Evolutionary conservation across 2,329 filamentous ascomycete species (phyloP), one percentile per base, ranked within the genome.

Genomic region (Lecanicillium sp.): DNA sequence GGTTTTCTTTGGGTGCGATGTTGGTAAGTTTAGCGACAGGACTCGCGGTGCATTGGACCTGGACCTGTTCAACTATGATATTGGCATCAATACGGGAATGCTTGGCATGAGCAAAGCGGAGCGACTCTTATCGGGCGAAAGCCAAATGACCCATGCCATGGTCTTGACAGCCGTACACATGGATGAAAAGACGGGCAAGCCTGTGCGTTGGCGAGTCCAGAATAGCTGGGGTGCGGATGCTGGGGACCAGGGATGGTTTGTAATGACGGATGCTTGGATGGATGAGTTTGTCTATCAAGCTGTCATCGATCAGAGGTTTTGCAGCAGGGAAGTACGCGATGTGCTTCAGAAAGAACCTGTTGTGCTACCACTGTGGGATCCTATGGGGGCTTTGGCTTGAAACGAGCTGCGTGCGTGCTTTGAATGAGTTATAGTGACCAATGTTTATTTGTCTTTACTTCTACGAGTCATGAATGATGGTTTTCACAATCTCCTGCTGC

Each of bases 71-170:
- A 81, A 92, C 59, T 92, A 90, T 59, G 75, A 83, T 50, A 73
- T 94, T 2, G 87, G 85, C n/a, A 87, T 94, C 61, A 85, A 88
- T 51, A 71, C 87, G 44, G 71, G 69, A 40, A 67, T 94, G 17
- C 70, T 90, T 8, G 78, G 75, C 14, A 72, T 94, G 73, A 76
- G 67, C 51, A 94, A 94, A 62, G 82, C 83, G 1, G 74, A 86
- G 51, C 68, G 87, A 4, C 64, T 95, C 33, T 67, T 74, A 50
- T 81, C 80, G 1, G 79, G 84, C 9, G 87, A 94, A 62, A 82
- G 75, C 38, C 71, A 76, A 36, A 94, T 95, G 87, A 94, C 87
- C 1, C 88, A 94, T 52, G 88, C 88, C 4, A 94, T 94, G 88
- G 85, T 94, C 0, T 62, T 95, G 45, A 94, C 86, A 3, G 88